Evolutionary conservation across 1,139 yeast species (phyloP).

Genomic region (Magnusiomyces fungicola): DNA sequence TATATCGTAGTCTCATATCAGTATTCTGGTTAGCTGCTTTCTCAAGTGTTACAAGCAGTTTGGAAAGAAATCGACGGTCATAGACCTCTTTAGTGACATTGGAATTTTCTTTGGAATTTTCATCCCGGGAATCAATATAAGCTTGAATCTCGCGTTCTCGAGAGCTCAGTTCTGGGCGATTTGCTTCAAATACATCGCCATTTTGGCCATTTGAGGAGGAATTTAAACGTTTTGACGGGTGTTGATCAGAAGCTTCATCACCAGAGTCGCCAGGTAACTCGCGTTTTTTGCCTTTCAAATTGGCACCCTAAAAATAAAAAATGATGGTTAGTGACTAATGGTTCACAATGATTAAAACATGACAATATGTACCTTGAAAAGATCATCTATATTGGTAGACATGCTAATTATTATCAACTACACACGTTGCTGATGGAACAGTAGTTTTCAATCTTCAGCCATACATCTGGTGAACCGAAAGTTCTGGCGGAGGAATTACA

Average conservation of each 20-base stretch:
- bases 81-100: conserved; percentile 16
- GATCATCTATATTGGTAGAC: conserved; percentile 15
- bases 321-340: neutral
- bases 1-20: conserved; percentile 26
- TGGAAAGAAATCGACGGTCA: conserved; percentile 23
- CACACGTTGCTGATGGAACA: too few species aligned
- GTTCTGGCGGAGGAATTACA: too few species aligned
- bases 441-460: too few species aligned
- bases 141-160: conserved; percentile 11
- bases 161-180: neutral
- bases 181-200: neutral
- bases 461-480: too few species aligned
- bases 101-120: neutral
- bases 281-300: neutral
- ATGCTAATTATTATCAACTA: too few species aligned
- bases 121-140: conserved; percentile 14
- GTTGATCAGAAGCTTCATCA: neutral
- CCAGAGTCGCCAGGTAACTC: neutral
- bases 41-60: conserved; percentile 24
- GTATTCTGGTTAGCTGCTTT: conserved; percentile 26
- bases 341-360: conserved; percentile 4
- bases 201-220: neutral
- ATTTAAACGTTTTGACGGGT: neutral
- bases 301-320: neutral
- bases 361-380: conserved; percentile 16